Evolutionary conservation across 2,329 filamentous ascomycete genomes (phyloP).

Genomic region (Byssoonygena ceratinophila): DNA sequence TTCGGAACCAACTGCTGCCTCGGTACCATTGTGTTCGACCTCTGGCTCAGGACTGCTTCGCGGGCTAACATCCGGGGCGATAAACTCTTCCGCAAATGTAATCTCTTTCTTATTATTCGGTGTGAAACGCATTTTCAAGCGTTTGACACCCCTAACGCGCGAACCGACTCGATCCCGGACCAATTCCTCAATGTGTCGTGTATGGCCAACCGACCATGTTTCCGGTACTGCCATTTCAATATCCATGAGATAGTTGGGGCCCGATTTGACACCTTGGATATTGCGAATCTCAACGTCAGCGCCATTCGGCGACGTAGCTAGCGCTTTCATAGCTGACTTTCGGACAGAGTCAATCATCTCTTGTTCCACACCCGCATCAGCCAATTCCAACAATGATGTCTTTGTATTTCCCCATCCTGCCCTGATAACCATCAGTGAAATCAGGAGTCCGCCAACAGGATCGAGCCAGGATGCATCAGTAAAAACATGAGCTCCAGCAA

Average conservation of each 20-base stretch:
- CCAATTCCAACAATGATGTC: constrained; percentile 72
- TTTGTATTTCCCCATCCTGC: constrained; percentile 80
- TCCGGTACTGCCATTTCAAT: constrained; percentile 72
- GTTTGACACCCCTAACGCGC: constrained; percentile 72
- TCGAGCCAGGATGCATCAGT: constrained; percentile 84
- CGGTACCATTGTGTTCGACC: constrained; percentile 33
- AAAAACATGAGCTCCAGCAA: constrained; percentile 79
- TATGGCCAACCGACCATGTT: constrained; percentile 62
- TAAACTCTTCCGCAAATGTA: constrained; percentile 68
- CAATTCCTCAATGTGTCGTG: constrained; percentile 57
- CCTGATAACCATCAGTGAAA: constrained; percentile 85
- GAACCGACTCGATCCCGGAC: constrained; percentile 62
- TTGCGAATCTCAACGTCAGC: constrained; percentile 60
- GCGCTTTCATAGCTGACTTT: constrained; percentile 51
- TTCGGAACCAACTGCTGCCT: not conserved
- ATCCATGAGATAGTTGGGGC: constrained; percentile 91
- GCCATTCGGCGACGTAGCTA: constrained; percentile 46
- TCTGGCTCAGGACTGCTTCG: constrained; percentile 52
- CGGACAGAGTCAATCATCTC: constrained; percentile 66
- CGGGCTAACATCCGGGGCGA: constrained; percentile 51
- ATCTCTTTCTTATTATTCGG: constrained; percentile 50
- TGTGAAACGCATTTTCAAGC: constrained; percentile 74
- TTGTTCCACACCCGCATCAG: constrained; percentile 78
- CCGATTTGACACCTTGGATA: constrained; percentile 84
- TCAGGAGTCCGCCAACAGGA: constrained; percentile 82